Evolutionary conservation across 2,329 filamentous ascomycete genomes (phyloP), one percentile per base, ranked within the genome.

Genomic region (Pseudogymnoascus sp.): DNA sequence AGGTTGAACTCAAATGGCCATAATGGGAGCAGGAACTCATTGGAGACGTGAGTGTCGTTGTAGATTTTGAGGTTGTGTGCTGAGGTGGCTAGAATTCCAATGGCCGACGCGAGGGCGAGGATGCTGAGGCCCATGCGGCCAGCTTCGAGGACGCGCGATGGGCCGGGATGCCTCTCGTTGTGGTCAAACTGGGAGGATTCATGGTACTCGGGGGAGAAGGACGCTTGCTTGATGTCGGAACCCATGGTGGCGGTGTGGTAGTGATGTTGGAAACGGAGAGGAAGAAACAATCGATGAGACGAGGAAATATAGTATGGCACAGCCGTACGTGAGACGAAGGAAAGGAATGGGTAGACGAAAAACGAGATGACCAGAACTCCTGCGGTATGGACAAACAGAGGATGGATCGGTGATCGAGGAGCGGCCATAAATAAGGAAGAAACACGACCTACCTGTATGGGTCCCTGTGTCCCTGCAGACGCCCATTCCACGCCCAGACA

Each of bases 1-100:
- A 84, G 69, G 69, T 86, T 79, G 68, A 87, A 82, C 31, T 79
- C 72, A 12, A 75, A 72, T 0, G 84, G 84, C 84, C 84, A 87
- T 58, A 87, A 69, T 0, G 82, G 76, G 15, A 86, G 76, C 21
- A 80, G 67, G 67, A 76, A 81, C n/a, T 76, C 74, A 15, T 70
- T 69, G 0, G 79, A 68, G 13, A 82, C 70, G 62, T 80, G 76
- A 1, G 84, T 87, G 29, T 73, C 73, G 66, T 83, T 76, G 73
- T 85, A 87, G 37, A 82, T 79, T 31, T 76, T 71, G 42, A 86
- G 72, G 5, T 81, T 76, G 69, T 86, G 77, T 66, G 76, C 81
- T 2, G 82, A 78, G 9, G 84, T 76, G 27, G 79, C 83, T 6
- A 87, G 72, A 60, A 83, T 76, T 15, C 76, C 78, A 66, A 86